Percentiles rank a stretch among this genome's conserved stretches.
phyloP scores from a whole-genome alignment of 2,329 filamentous ascomycete genomes.

The Cylindrodendrum hubeiense region DNA sequence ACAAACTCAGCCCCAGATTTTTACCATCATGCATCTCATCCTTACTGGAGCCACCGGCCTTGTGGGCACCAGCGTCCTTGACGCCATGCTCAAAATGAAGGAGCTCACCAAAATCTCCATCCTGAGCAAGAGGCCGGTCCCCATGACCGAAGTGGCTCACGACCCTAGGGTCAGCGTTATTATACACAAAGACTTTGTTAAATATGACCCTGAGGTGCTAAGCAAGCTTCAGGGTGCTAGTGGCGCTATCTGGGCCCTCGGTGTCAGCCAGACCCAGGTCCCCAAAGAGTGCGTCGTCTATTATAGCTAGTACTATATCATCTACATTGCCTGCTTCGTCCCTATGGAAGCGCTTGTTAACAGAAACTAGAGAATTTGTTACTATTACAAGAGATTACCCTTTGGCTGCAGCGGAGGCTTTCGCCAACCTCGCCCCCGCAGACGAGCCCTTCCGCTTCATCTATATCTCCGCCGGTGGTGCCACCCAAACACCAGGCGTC shows the following conservation, averaged over 20 bases:
- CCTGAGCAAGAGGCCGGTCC: constrained; percentile 32
- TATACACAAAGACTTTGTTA: constrained; percentile 26
- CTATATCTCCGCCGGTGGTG: not conserved
- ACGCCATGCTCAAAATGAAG: constrained; percentile 36
- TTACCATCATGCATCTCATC: constrained; percentile 33
- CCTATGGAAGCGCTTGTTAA: not conserved
- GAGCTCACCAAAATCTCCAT: constrained; percentile 36
- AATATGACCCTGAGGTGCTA: not conserved
- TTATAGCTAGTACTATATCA: not conserved
- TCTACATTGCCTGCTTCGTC: not conserved
- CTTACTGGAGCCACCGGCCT: constrained; percentile 46
- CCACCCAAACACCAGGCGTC: not conserved
- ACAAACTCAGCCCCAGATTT: not conserved
- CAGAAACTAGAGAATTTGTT: constrained; percentile 27
- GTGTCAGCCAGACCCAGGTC: constrained; percentile 34
- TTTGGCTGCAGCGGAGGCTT: not conserved
- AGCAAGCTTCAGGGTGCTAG: constrained; percentile 1
- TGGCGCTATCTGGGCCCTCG: constrained; percentile 35
- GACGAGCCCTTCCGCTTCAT: not conserved
- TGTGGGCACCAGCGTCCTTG: constrained; percentile 31
- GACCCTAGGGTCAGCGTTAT: constrained; percentile 35
- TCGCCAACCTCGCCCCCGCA: not conserved
- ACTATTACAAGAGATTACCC: constrained; percentile 1
- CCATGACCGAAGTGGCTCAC: constrained; percentile 18
- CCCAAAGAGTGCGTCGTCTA: constrained; percentile 27